Conservation (phyloP, 2,329 filamentous ascomycete genomes). For the Shiraia sp. region DNA sequence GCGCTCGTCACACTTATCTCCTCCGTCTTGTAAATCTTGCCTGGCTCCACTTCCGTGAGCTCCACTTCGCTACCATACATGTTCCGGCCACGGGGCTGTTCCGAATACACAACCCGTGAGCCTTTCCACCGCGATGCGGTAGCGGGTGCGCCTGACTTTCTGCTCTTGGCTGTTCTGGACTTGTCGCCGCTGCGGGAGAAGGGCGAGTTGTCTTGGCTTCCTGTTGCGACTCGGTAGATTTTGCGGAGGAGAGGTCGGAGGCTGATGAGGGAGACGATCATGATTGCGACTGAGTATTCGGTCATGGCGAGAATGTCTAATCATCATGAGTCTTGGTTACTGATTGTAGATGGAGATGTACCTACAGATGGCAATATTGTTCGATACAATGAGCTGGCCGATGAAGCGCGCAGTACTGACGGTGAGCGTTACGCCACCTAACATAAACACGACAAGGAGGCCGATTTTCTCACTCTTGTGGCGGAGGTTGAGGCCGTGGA, state of each 20-base stretch:
- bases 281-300: constrained; percentile 7
- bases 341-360: neutral
- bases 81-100: neutral
- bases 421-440: constrained; percentile 5
- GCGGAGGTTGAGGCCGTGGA: constrained; percentile 1
- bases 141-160: neutral
- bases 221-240: neutral
- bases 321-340: neutral
- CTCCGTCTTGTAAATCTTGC: constrained; percentile 7
- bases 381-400: constrained; percentile 1
- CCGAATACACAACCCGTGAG: neutral
- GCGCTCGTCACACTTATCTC: constrained; percentile 5
- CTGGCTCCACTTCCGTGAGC: constrained; percentile 2
- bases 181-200: neutral
- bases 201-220: neutral
- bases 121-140: neutral
- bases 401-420: constrained; percentile 7
- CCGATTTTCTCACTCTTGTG: constrained; percentile 3
- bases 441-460: constrained; percentile 5
- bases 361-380: constrained; percentile 8
- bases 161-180: constrained; percentile 1
- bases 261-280: constrained; percentile 7
- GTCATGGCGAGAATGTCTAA: constrained; percentile 9
- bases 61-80: constrained; percentile 6
- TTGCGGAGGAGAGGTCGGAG: constrained; percentile 8